Conservation (phyloP, 179 eudicot species). For the Drosera spatulata region DNA sequence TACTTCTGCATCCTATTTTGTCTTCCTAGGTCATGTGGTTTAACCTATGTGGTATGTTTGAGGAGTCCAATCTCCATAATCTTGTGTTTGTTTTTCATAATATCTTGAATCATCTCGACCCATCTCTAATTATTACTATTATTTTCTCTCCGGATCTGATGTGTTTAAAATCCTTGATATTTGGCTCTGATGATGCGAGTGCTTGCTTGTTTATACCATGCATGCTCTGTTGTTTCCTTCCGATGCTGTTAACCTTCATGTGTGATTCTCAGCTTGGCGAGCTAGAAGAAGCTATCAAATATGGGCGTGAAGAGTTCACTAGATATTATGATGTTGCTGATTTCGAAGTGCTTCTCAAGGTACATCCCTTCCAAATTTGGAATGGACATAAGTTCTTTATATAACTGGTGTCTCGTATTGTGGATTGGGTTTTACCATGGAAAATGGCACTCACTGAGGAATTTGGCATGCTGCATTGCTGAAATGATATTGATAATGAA, state of each 20-base stretch:
- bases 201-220: not conserved
- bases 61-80: not conserved
- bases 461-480: not conserved
- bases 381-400: not conserved
- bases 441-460: not conserved
- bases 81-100: not conserved
- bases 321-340: conserved; percentile 32
- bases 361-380: conserved; percentile 8
- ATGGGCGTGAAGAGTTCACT: conserved; percentile 54
- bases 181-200: not conserved
- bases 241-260: not conserved
- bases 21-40: not conserved
- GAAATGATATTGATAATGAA: not conserved
- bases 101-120: too few species aligned
- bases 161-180: too few species aligned
- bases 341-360: conserved; percentile 55
- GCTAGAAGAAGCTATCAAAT: conserved; percentile 60
- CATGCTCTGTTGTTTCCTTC: not conserved
- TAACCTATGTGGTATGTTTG: not conserved
- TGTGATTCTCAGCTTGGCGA: conserved; percentile 36
- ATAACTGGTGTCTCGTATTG: not conserved
- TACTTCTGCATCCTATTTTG: not conserved
- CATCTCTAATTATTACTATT: too few species aligned
- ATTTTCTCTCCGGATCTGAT: too few species aligned
- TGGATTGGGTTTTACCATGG: not conserved